Evolutionary conservation across 176 grass and related monocot genomes (phyloP).

Genomic region (Guadua angustifolia): DNA sequence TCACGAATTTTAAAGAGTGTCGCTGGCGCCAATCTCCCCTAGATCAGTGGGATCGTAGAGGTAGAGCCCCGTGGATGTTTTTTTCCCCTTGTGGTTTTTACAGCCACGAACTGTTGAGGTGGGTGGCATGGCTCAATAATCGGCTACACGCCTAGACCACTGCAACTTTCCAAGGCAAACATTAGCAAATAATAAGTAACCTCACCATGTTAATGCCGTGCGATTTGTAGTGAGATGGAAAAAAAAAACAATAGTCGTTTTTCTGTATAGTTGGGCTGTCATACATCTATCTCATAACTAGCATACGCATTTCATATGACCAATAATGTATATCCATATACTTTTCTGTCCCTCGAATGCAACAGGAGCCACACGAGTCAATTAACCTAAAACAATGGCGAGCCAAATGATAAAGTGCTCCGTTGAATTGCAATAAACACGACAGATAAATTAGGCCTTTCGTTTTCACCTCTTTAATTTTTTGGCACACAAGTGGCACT

Average conservation of each 20-base stretch:
- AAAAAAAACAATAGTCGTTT: not conserved
- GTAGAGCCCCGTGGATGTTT: too few species aligned
- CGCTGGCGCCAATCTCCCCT: too few species aligned
- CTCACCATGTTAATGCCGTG: too few species aligned
- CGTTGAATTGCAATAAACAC: conserved; percentile 23
- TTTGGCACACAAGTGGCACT: conserved; percentile 15
- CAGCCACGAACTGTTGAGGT: too few species aligned
- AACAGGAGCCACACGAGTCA: conserved; percentile 33
- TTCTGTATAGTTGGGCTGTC: not conserved
- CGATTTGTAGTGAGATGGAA: too few species aligned
- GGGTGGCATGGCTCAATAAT: too few species aligned
- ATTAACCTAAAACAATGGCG: conserved; percentile 20
- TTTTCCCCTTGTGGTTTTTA: too few species aligned
- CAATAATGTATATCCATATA: not conserved
- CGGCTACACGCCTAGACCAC: too few species aligned
- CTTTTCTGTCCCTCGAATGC: not conserved
- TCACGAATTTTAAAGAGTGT: too few species aligned
- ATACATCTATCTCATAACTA: not conserved
- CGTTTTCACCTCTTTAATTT: conserved; percentile 45
- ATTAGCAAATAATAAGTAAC: too few species aligned
- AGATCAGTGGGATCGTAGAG: too few species aligned
- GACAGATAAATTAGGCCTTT: conserved; percentile 29
- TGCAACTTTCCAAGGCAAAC: too few species aligned
- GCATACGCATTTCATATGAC: not conserved
- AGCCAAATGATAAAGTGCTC: not conserved